Evolutionary conservation across 2,329 filamentous ascomycete species (phyloP).

Genomic region (Pestalotiopsis sp.): DNA sequence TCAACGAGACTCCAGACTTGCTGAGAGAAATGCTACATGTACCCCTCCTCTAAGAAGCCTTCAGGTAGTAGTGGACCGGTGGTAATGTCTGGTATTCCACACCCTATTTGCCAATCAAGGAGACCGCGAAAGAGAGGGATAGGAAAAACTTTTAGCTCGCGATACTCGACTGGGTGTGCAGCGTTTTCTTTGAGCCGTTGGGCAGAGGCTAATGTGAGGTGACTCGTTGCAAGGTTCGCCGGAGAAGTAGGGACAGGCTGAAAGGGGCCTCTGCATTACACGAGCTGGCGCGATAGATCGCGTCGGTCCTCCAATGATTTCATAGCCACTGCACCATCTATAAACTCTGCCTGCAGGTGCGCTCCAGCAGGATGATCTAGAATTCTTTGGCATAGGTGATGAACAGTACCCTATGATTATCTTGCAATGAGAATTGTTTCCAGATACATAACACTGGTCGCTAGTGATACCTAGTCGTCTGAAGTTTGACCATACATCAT

Average conservation of each 20-base stretch:
- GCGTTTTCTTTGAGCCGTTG: neutral
- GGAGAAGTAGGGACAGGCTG: neutral
- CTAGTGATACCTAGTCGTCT: neutral
- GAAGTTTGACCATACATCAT: neutral
- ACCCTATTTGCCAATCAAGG: neutral
- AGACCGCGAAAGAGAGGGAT: neutral
- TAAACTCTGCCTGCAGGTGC: no score
- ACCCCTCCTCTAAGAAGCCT: no score
- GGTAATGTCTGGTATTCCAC: neutral
- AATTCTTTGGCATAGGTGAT: no score
- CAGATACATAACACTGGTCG: no score
- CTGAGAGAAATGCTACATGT: no score
- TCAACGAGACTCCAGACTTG: no score
- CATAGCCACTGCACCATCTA: no score
- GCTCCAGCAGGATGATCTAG: no score
- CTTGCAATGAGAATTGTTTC: no score
- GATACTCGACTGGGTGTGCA: neutral
- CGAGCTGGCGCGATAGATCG: neutral
- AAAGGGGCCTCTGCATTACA: neutral
- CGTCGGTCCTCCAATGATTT: neutral
- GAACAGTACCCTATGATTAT: no score
- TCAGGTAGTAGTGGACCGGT: no score
- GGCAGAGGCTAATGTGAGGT: neutral
- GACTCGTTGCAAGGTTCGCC: conserved; percentile 2
- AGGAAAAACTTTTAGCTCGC: neutral